These are phyloP conservation scores for Corymbia maculata DNA, from an alignment of 345 rosid species.

Conservation along the genomic window DNA sequence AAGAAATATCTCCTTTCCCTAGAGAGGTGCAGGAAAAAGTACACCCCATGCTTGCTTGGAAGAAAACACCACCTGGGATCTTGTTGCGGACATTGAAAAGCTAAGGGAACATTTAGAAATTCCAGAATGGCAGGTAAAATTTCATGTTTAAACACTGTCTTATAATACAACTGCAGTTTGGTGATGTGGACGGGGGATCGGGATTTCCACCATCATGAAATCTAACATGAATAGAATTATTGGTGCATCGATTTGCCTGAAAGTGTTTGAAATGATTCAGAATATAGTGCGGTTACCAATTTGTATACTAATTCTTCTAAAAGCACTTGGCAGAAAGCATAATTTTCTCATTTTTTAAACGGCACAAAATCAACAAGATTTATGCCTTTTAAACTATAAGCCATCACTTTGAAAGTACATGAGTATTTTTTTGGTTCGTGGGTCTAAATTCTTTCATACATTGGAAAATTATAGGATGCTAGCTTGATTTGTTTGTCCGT, in stretches of 20 bases:
- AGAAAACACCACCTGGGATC: conserved; percentile 91
- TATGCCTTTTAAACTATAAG: background rate
- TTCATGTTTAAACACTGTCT: background rate
- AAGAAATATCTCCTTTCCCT: background rate
- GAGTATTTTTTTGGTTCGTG: background rate
- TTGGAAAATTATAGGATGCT: background rate
- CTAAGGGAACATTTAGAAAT: conserved; percentile 71
- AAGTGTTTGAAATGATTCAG: background rate
- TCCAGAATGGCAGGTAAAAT: conserved; percentile 83
- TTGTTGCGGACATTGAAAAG: conserved; percentile 75
- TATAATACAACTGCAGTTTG: background rate
- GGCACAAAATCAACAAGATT: background rate
- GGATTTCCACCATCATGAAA: background rate
- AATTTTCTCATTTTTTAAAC: background rate
- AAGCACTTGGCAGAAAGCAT: background rate
- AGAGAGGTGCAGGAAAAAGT: conserved; percentile 97
- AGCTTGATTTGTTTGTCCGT: background rate
- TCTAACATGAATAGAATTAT: background rate
- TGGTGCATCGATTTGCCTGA: background rate
- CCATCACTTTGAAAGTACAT: background rate
- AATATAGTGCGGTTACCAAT: background rate
- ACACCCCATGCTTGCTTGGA: conserved; percentile 95
- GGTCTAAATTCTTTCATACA: background rate
- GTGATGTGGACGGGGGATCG: background rate
- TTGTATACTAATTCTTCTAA: background rate